Base-by-base conservation (phyloP, 129 eudicot species). In the Chrysanthemum seticuspe region DNA sequence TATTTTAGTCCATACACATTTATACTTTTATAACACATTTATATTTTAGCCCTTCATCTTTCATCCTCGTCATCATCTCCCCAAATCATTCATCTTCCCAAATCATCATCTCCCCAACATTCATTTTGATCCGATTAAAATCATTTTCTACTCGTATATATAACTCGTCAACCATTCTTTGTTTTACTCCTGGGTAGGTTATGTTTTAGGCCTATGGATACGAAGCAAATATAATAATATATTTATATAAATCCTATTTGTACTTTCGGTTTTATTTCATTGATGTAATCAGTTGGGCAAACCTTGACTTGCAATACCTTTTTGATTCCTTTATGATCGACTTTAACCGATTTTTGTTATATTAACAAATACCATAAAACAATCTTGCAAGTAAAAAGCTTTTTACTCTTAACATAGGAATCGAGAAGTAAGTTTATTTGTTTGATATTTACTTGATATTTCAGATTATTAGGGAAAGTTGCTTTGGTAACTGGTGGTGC, bases 401-500 rank as follows among this genome's bases (percentile, higher is more conserved):
- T 19, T 19, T 10, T 67, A 48, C 23, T 19, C 45, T 45, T 18
- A 19, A 66, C 15, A 8, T 70, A 10, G 27, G 51, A 69, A 52
- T 69, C 55, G 12, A 10, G 31, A 49, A n/a, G 11, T 11, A 27
- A 49, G 12, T 50, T 50, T 10, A 0, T 51, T 64, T 74, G 15
- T 74, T 62, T 50, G 56, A 65, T 44, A 21, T 45, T 13, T 65
- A 71, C 25, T 51, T 70, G 3, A 62, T 77, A 27, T 68, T 64
- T 77, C 84, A 93, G 98, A 74, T 87, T 93, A 75, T 70, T 84
- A 57, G 98, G 97, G 65, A 87, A 84, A 84, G 96, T 87, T 40
- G 96, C 98, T 23, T 70, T 93, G 71, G 96, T 93, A 69, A 90
- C 98, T 10, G 98, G 98, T 31, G 98, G 97, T 57, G 92, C 97